These are phyloP conservation scores for Nitzschia palea DNA, from an alignment of 108 stramenopile species.

Conservation along the genomic window DNA sequence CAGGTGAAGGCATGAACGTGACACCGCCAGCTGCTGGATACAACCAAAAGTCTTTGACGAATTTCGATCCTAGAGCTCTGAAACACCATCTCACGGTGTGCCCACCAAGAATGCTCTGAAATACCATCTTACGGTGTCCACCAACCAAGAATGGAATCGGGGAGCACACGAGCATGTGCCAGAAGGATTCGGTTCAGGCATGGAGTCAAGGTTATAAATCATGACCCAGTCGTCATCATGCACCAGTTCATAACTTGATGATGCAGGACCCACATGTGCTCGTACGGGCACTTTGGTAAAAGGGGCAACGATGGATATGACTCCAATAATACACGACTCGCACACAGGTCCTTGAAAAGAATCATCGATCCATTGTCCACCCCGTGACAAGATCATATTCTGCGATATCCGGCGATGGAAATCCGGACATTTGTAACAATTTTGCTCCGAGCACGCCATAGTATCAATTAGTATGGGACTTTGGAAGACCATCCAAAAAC, in stretches of 20 bases:
- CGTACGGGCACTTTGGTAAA: slow-evolving; percentile 38
- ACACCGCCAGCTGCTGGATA: slow-evolving; percentile 63
- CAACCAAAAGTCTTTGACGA: slow-evolving; percentile 53
- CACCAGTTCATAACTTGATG: slow-evolving; percentile 48
- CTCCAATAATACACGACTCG: slow-evolving; percentile 41
- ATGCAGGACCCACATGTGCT: slow-evolving; percentile 45
- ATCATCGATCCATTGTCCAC: slow-evolving; percentile 68
- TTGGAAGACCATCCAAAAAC: slow-evolving; percentile 66
- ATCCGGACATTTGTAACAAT: slow-evolving; percentile 51
- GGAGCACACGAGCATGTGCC: slow-evolving; percentile 21
- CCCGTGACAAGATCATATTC: slow-evolving; percentile 59
- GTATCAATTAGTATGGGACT: slow-evolving; percentile 49
- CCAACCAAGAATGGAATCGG: slow-evolving; percentile 44
- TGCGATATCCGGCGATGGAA: slow-evolving; percentile 48
- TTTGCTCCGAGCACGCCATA: slow-evolving; percentile 60
- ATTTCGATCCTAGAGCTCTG: slow-evolving; percentile 33
- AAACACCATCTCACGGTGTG: slow-evolving; percentile 41
- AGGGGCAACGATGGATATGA: slow-evolving; percentile 68
- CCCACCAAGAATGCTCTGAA: slow-evolving; percentile 44
- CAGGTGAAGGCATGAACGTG: slow-evolving; percentile 64
- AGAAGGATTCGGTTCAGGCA: slow-evolving; percentile 40
- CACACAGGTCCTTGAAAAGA: slow-evolving; percentile 51
- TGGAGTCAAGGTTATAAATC: slow-evolving; percentile 32
- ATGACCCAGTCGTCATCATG: slow-evolving; percentile 22
- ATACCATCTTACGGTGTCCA: slow-evolving; percentile 36